Evolutionary conservation across 768 basidiomycete species (phyloP).

Genomic region (Russula dissimulans): DNA sequence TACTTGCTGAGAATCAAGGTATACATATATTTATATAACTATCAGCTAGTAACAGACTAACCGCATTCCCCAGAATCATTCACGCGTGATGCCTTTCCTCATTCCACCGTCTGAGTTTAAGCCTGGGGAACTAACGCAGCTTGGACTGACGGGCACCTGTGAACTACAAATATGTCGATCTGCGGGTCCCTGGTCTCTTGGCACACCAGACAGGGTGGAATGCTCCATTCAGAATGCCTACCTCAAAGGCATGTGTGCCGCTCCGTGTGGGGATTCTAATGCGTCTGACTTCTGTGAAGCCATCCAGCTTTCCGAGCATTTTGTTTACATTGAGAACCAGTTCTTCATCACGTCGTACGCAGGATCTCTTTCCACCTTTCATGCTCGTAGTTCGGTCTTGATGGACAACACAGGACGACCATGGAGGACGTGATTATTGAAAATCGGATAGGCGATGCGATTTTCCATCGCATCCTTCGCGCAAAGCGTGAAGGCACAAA

Average conservation of each 20-base stretch:
- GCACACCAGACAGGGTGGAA: slow-evolving; percentile 76
- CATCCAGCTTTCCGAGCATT: slow-evolving; percentile 90
- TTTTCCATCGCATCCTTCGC: slow-evolving; percentile 82
- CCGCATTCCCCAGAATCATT: slow-evolving; percentile 61
- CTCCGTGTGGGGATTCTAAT: not conserved
- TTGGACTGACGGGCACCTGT: slow-evolving; percentile 90
- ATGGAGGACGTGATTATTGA: slow-evolving; percentile 81
- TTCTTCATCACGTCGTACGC: slow-evolving; percentile 85
- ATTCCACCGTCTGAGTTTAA: slow-evolving; percentile 90
- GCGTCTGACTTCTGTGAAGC: slow-evolving; percentile 34
- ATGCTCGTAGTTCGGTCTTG: not conserved
- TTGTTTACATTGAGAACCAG: slow-evolving; percentile 97
- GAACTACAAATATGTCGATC: slow-evolving; percentile 96
- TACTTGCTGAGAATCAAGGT: slow-evolving; percentile 89
- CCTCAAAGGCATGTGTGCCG: slow-evolving; percentile 51
- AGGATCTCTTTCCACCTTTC: not conserved
- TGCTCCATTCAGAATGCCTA: slow-evolving; percentile 94
- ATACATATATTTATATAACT: slow-evolving; percentile 14
- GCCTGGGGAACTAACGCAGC: slow-evolving; percentile 60
- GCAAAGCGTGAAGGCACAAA: slow-evolving; percentile 72
- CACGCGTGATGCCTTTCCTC: slow-evolving; percentile 86
- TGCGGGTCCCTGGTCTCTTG: slow-evolving; percentile 93
- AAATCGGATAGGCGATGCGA: slow-evolving; percentile 90
- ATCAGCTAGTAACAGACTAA: not conserved
- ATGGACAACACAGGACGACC: slow-evolving; percentile 45